Evolutionary conservation across 139 green algal species (phyloP).

Genomic region (Pleodorina starrii): DNA sequence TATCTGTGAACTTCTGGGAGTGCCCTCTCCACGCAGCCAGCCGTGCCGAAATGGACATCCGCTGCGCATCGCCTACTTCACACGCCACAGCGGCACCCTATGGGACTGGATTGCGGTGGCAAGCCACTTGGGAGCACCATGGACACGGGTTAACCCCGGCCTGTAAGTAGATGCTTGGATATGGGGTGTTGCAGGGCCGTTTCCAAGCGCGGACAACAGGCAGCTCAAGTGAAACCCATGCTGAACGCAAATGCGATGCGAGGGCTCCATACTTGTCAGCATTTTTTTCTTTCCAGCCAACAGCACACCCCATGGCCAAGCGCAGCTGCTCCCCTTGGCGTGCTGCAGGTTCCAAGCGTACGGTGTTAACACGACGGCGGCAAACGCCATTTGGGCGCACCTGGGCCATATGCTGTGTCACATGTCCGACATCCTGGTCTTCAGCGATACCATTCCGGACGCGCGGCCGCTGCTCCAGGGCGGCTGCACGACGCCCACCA

Average conservation of each 20-base stretch:
- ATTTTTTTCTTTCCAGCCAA: no score
- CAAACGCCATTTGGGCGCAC: neutral
- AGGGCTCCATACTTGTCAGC: no score
- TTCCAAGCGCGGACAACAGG: no score
- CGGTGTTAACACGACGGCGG: neutral
- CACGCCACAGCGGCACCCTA: conserved; percentile 19
- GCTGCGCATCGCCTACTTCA: conserved; percentile 39
- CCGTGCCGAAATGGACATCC: neutral
- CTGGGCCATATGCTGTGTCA: conserved; percentile 33
- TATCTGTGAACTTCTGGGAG: neutral
- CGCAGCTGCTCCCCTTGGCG: no score
- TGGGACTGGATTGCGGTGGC: conserved; percentile 43
- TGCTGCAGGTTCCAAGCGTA: conserved; percentile 17
- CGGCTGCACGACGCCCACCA: conserved; percentile 19
- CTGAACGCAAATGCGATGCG: no score
- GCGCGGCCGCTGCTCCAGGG: conserved; percentile 10
- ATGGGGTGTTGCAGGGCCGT: no score
- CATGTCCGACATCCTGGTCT: conserved; percentile 27
- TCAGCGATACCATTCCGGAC: conserved; percentile 37
- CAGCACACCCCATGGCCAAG: no score
- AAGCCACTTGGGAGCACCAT: neutral
- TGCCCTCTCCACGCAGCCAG: neutral
- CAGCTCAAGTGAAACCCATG: no score
- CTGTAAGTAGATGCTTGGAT: no score
- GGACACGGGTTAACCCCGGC: conserved; percentile 16